Base-by-base conservation (phyloP, 1,284 basidiomycete genomes). In the Veloporphyrellus conicus region DNA sequence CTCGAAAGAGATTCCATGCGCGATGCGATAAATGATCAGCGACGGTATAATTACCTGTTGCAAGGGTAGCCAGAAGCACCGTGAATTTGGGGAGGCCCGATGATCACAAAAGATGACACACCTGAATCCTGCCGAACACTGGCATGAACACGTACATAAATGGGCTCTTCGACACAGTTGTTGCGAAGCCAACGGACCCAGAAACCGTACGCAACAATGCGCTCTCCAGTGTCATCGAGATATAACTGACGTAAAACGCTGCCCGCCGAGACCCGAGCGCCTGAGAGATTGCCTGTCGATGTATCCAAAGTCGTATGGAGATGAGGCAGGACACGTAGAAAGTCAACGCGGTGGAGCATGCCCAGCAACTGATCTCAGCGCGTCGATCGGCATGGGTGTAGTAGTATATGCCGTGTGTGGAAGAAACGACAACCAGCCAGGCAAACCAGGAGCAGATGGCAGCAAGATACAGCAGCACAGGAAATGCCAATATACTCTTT, bases 171-270 rank as follows among this genome's bases (percentile, higher is more conserved):
- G 43, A 9, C 32, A 54, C 43, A n/a, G n/a, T n/a, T n/a, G n/a
- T n/a, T 0, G 50, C 29, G 27, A 63, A 5, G 0, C 49, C 38
- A 0, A 54, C 8, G 19, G 59, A 20, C 11, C 25, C 53, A 8
- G 47, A 62, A 18, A 20, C 29, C 0, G 54, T 53, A 23, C 61
- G 61, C 22, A 63, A 28, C 38, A 42, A 0, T 0, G 58, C 58
- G 41, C 58, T 63, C 48, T 63, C 23, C 5, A 61, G 53, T 11
- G 56, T 59, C 58, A 59, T 58, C 2, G 55, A 40, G 49, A 62
- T 61, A 10, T 48, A 63, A 3, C 41, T 23, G 22, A 59, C 33
- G 32, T 61, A 61, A n/a, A 59, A 59, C 15, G 40, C 15, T 1
- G 53, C 58, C 9, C 56, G 55, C 0, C 33, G 42, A 0, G 39